Conservation (phyloP, 179 eudicot genomes). For the Silene coronaria region DNA sequence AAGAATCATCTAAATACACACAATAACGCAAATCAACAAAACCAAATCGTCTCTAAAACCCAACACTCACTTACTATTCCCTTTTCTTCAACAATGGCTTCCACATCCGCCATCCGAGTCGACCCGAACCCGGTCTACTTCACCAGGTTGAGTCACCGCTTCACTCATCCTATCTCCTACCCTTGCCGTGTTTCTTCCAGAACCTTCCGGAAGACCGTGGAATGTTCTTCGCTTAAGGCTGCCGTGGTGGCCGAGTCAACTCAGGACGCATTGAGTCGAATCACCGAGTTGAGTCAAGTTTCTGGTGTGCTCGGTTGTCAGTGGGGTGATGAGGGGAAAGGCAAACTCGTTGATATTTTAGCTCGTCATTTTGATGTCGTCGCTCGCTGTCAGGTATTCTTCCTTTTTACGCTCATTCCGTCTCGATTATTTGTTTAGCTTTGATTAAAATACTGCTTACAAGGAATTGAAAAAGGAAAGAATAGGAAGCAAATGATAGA, state of each 20-base stretch:
- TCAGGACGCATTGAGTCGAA: slow-evolving; percentile 40
- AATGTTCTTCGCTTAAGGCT: slow-evolving; percentile 28
- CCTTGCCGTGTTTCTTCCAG: slow-evolving; percentile 11
- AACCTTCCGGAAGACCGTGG: slow-evolving; percentile 6
- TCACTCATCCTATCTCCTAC: not conserved
- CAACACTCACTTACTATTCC: not conserved
- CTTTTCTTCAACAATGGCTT: not conserved
- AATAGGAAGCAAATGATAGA: no score
- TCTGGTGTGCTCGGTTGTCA: slow-evolving; percentile 91
- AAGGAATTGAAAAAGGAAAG: no score
- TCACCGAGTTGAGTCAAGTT: slow-evolving; percentile 66
- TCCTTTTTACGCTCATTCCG: no score
- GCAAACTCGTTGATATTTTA: slow-evolving; percentile 82
- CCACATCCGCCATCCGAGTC: slow-evolving; percentile 22
- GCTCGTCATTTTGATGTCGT: slow-evolving; percentile 82
- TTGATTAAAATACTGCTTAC: no score
- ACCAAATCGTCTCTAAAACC: not conserved
- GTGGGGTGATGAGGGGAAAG: slow-evolving; percentile 98
- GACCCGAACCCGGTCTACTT: slow-evolving; percentile 24
- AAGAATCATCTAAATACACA: no score
- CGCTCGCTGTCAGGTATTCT: slow-evolving; percentile 98
- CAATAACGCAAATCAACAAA: no score
- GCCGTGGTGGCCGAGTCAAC: slow-evolving; percentile 26
- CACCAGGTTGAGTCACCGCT: slow-evolving; percentile 18
- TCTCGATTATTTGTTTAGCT: no score